Evolutionary conservation across 345 rosid species (phyloP), one percentile per base, ranked within the genome.

Genomic region (Aquilaria sinensis): DNA sequence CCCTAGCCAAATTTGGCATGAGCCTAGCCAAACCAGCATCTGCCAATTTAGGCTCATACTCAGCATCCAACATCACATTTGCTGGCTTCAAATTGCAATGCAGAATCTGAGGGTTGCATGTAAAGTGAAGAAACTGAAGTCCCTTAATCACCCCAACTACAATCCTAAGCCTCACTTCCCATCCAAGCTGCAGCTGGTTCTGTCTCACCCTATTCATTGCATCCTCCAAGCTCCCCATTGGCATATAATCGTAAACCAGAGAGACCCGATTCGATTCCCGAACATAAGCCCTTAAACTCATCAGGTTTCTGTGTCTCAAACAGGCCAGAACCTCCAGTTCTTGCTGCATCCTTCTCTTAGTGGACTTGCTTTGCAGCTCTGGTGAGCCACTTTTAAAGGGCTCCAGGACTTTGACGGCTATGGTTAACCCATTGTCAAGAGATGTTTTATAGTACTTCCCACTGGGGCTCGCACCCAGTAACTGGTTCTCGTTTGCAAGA

Each of bases 61-160:
- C 99, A 31, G 88, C 77, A 83, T 94, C 97, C 83, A 94, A 78
- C 84, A 93, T 81, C 56, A 93, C 96, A 75, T 93, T 93, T 8
- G 84, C 73, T 5, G 92, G 97, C 82, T 94, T 94, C 79, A 94
- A 71, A 66, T 94, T 82, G 52, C 58, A 78, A 74, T 88, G 99
- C 74, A 90, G 75, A 81, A 90, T 75, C 80, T 78, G 89, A 64
- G 87, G 81, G 53, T 53, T 67, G 63, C 90, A 85, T 52, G 67
- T 75, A 50, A 83, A 82, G 67, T 90, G 98, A 59, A 93, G 89
- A 82, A 81, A 86, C 61, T 81, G 83, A 65, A 94, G 92, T 53
- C 88, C 99, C 77, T 94, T 88, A 52, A 94, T 85, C 50, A 94
- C 74, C 45, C 97, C 99, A 64, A 94, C 92, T 0, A 95, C 97